Evolutionary conservation across 2,329 filamentous ascomycete genomes (phyloP), one percentile per base, ranked within the genome.

Genomic region (Myriangium duriaei): DNA sequence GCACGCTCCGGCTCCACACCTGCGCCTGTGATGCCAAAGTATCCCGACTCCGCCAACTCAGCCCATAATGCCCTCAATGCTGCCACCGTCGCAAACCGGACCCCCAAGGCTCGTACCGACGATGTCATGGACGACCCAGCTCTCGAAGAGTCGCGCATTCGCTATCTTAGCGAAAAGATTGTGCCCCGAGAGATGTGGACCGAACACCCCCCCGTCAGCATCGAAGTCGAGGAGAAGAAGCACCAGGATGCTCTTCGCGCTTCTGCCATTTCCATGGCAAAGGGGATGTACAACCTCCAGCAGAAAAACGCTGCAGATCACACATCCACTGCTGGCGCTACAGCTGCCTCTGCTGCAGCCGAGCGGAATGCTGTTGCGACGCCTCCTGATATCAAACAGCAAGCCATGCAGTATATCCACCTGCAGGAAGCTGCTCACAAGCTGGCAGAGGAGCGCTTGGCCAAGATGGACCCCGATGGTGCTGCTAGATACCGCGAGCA

Each of bases 391-490:
- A 62, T 76, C 5, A 72, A 70, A 50, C 64, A 68, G 26, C 61
- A 69, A 44, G 65, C 65, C 4, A 52, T 67, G 54, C 57, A 57
- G 17, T 68, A 68, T 42, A 63, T 75, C 45, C 79, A 76, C 44
- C 67, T 95, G 1, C 85, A 95, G 53, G 85, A 93, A 51, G 79
- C 81, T 4, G 88, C 88, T 1, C 85, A 91, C 51, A 86, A 79
- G 51, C 72, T 91, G 39, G 87, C 88, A 0, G 77, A 87, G 41
- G 82, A 92, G 55, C 76, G 86, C 24, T 65, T 95, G 15, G 74
- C 82, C 4, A 88, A 80, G 53, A 74, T 95, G 42, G 76, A 88
- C 29, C 72, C 81, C 40, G 79, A 87, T 36, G 56, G 57, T 29
- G 68, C 69, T 40, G 67, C 71, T 4, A 73, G 76, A 2, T 81